Percentiles rank a stretch among this genome's conserved stretches.
These are phyloP conservation scores for Trifolium subterraneum DNA, from an alignment of 306 rosid species.

Conservation along the genomic window DNA sequence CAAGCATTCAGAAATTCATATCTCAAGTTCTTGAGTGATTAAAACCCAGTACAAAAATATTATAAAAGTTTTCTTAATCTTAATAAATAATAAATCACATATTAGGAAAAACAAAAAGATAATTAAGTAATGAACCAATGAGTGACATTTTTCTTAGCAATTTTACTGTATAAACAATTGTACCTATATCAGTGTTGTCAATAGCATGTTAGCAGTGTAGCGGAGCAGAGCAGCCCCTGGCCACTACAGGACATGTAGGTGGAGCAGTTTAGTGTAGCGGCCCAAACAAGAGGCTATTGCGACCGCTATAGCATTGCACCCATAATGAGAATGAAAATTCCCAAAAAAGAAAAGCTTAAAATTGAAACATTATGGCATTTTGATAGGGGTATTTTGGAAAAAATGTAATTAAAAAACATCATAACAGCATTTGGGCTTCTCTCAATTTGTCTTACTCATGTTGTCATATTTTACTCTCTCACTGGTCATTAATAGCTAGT, in stretches of 20 bases:
- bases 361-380: neutral
- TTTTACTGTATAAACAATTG: slow-evolving; percentile 5
- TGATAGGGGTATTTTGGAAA: neutral
- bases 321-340: neutral
- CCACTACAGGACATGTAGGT: neutral
- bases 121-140: neutral
- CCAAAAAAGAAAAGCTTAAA: too few species aligned
- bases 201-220: neutral
- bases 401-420: neutral
- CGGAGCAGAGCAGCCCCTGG: neutral
- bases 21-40: neutral
- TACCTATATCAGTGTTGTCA: neutral
- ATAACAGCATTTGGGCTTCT: neutral
- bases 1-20: neutral
- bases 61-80: slow-evolving; percentile 4
- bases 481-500: neutral
- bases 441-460: neutral
- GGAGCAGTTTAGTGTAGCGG: neutral
- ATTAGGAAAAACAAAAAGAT: neutral
- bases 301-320: neutral
- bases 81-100: slow-evolving; percentile 30
- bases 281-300: neutral
- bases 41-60: neutral
- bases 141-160: slow-evolving; percentile 1
- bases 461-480: neutral